Conservation (phyloP, 1,139 yeast genomes). For the Protomyces lactucae-debilis region DNA sequence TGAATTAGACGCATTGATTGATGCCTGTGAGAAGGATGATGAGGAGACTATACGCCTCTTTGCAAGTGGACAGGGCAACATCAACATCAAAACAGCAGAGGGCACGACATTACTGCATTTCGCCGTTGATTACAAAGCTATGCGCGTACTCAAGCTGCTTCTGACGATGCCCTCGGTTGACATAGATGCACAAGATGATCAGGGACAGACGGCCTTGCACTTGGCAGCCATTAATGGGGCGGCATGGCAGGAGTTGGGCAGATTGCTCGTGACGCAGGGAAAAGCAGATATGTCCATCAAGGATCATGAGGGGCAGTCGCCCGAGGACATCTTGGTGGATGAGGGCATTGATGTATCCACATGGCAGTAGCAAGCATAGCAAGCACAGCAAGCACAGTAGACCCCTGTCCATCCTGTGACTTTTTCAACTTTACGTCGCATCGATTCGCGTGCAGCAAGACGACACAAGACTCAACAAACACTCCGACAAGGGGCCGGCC, state of each 20-base stretch:
- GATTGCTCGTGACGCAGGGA: not conserved
- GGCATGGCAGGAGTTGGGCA: not conserved
- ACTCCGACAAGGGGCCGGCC: too few relatives aligned
- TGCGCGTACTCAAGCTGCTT: not conserved
- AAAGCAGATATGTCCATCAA: not conserved
- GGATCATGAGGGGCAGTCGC: not conserved
- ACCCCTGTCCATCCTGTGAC: too few relatives aligned
- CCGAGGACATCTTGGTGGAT: not conserved
- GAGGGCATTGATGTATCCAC: not conserved
- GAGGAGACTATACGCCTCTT: not conserved
- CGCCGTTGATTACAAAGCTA: conserved; percentile 10
- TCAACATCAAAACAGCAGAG: conserved; percentile 5
- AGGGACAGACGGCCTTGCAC: conserved; percentile 3
- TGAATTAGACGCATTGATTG: conserved; percentile 8
- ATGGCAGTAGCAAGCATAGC: not conserved
- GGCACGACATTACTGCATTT: conserved; percentile 18
- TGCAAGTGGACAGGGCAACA: not conserved
- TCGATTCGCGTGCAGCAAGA: too few relatives aligned
- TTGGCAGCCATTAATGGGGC: conserved; percentile 9
- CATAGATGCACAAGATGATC: conserved; percentile 6
- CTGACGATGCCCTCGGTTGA: not conserved
- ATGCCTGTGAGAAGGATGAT: conserved; percentile 7
- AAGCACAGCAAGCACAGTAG: not conserved
- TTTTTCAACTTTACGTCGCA: too few relatives aligned
- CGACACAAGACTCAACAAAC: too few relatives aligned